Percentiles rank a stretch among this genome's conserved stretches.
phyloP scores from a whole-genome alignment of 2,329 filamentous ascomycete species.

The Claviceps citrina region DNA sequence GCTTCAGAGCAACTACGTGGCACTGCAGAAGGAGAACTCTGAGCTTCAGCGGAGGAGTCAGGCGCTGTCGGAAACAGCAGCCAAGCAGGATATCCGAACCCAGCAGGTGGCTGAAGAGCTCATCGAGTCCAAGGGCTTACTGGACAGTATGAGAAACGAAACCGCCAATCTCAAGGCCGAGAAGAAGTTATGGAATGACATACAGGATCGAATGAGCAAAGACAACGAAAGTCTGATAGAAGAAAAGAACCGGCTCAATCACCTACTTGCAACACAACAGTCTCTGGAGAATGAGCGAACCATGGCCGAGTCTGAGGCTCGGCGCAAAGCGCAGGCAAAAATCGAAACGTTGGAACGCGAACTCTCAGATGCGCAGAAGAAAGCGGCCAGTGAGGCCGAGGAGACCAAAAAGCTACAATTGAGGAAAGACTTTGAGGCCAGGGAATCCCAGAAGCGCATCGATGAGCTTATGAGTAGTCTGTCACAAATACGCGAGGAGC shows the following conservation, averaged over 20 bases:
- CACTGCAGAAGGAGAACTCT: conserved; percentile 69
- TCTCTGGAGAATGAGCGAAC: conserved; percentile 86
- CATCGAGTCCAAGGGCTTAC: conserved; percentile 64
- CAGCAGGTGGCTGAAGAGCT: conserved; percentile 90
- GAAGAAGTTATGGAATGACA: conserved; percentile 86
- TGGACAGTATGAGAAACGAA: conserved; percentile 81
- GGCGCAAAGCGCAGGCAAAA: conserved; percentile 62
- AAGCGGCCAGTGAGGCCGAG: conserved; percentile 67
- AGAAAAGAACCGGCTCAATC: conserved; percentile 72
- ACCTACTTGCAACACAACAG: conserved; percentile 69
- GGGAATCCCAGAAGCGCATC: conserved; percentile 78
- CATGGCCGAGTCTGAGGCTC: conserved; percentile 63
- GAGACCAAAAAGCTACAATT: conserved; percentile 70
- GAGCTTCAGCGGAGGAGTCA: conserved; percentile 76
- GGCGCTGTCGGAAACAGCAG: conserved; percentile 62
- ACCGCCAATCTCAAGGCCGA: conserved; percentile 87
- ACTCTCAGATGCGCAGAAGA: conserved; percentile 62
- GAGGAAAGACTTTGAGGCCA: conserved; percentile 78
- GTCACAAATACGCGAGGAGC: conserved; percentile 68
- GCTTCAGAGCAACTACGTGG: conserved; percentile 72
- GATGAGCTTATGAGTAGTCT: conserved; percentile 77
- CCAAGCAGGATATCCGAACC: conserved; percentile 76
- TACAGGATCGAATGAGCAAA: conserved; percentile 73
- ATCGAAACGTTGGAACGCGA: conserved; percentile 70
- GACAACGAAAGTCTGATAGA: conserved; percentile 76